phyloP scores from a whole-genome alignment of 2,329 filamentous ascomycete genomes.

The Colletotrichum filicis region DNA sequence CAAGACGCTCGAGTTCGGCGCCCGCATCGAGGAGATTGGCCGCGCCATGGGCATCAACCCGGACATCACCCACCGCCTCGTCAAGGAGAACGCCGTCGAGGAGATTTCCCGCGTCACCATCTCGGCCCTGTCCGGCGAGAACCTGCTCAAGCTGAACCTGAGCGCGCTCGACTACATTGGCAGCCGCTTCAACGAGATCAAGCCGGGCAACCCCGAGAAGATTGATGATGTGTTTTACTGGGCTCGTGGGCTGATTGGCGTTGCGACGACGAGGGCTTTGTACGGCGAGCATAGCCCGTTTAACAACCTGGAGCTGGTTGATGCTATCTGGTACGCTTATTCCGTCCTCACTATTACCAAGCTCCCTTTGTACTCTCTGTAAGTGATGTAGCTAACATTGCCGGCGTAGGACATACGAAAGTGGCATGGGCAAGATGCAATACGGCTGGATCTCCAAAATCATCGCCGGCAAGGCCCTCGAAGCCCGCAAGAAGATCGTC shows the following conservation, averaged over 20 bases:
- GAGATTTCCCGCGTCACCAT: conserved; percentile 44
- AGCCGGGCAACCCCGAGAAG: background rate
- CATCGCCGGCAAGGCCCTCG: conserved; percentile 40
- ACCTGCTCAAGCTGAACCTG: conserved; percentile 47
- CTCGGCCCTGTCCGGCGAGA: conserved; percentile 43
- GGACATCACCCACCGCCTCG: conserved; percentile 48
- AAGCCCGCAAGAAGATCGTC: conserved; percentile 38
- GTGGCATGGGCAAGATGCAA: conserved; percentile 10
- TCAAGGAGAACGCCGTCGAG: conserved; percentile 46
- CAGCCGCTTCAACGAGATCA: conserved; percentile 40
- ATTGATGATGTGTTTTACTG: conserved; percentile 50
- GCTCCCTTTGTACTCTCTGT: too few relatives aligned
- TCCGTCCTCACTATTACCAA: too few relatives aligned
- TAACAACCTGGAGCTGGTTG: conserved; percentile 26
- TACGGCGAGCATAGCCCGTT: conserved; percentile 57
- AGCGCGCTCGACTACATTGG: conserved; percentile 49
- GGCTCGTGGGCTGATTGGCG: conserved; percentile 49
- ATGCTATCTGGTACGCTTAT: conserved; percentile 11
- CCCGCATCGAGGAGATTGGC: conserved; percentile 50
- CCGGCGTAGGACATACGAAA: conserved; percentile 1
- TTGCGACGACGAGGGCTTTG: conserved; percentile 50
- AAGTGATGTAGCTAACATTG: background rate
- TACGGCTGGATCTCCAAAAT: conserved; percentile 27
- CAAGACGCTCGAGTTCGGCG: conserved; percentile 51
- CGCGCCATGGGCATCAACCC: conserved; percentile 37